These are phyloP conservation scores for Adiantum capillusveneris DNA, from an alignment of 75 land plant species.

Conservation along the genomic window DNA sequence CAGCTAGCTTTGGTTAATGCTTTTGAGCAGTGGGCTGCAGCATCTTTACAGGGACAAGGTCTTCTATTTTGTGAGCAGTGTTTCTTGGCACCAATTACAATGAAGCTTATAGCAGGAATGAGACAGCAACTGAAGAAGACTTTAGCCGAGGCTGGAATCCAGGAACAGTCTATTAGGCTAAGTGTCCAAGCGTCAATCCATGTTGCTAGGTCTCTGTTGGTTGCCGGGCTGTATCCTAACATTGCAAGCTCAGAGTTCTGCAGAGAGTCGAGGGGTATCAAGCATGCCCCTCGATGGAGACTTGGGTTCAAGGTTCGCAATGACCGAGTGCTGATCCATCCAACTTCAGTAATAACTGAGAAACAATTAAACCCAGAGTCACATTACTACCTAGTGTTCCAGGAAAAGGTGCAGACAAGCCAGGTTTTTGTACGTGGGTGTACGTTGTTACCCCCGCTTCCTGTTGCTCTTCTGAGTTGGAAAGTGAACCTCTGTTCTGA, in stretches of 20 bases:
- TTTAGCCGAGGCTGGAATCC: constrained; percentile 16
- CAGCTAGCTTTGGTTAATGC: constrained; percentile 22
- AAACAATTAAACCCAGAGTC: constrained; percentile 13
- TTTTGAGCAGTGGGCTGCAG: constrained; percentile 19
- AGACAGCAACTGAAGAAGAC: constrained; percentile 21
- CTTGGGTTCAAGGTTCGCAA: constrained; percentile 12
- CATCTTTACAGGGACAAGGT: constrained; percentile 8
- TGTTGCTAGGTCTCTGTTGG: constrained; percentile 23
- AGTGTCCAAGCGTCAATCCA: constrained; percentile 5
- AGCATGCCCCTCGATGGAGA: constrained; percentile 18
- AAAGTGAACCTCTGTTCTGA: constrained; percentile 10
- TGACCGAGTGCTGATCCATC: constrained; percentile 18
- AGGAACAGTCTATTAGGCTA: background rate
- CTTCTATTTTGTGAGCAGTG: constrained; percentile 15
- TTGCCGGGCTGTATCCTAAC: constrained; percentile 24
- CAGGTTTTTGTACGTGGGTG: constrained; percentile 22
- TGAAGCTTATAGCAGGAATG: constrained; percentile 28
- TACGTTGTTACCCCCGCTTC: constrained; percentile 16
- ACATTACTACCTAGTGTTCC: constrained; percentile 16
- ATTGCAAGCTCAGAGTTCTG: constrained; percentile 18
- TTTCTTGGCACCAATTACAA: constrained; percentile 18
- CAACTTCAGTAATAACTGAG: constrained; percentile 23
- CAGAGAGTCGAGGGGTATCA: constrained; percentile 20
- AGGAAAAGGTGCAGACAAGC: constrained; percentile 23
- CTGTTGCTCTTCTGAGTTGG: constrained; percentile 22